phyloP scores from a whole-genome alignment of 192 early-diverging fungal species.

The Podila epigama region DNA sequence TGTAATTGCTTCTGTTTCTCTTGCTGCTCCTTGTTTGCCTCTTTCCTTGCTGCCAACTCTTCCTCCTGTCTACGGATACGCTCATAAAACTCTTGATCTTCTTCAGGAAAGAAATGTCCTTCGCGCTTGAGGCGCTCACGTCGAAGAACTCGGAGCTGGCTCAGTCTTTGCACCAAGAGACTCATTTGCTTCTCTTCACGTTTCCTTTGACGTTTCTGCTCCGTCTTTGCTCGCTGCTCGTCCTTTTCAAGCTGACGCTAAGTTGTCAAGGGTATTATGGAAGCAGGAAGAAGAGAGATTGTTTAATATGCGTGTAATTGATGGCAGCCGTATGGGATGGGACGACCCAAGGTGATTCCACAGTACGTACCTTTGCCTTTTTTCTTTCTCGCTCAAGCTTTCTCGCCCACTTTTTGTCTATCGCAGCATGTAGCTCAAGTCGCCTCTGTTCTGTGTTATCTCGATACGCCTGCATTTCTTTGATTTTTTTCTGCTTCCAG shows the following conservation, averaged over 20 bases:
- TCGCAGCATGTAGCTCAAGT: not conserved
- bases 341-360: not conserved
- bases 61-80: not conserved
- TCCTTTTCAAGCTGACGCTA: not conserved
- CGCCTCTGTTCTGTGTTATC: not conserved
- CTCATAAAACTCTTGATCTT: not conserved
- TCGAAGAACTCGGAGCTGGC: not conserved
- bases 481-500: not conserved
- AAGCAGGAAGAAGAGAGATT: too few relatives aligned
- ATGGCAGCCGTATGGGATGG: not conserved
- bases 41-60: not conserved
- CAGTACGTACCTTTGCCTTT: not conserved
- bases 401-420: not conserved
- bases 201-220: not conserved
- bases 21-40: not conserved
- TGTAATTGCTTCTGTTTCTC: not conserved
- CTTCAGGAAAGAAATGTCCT: not conserved
- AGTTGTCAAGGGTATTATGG: not conserved
- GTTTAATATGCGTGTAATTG: too few relatives aligned
- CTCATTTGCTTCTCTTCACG: not conserved
- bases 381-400: not conserved
- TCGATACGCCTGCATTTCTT: slow-evolving; percentile 1
- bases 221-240: not conserved
- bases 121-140: not conserved
- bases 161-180: not conserved